Evolutionary conservation across 768 basidiomycete genomes (phyloP).

Genomic region (Austroboletus festivus): DNA sequence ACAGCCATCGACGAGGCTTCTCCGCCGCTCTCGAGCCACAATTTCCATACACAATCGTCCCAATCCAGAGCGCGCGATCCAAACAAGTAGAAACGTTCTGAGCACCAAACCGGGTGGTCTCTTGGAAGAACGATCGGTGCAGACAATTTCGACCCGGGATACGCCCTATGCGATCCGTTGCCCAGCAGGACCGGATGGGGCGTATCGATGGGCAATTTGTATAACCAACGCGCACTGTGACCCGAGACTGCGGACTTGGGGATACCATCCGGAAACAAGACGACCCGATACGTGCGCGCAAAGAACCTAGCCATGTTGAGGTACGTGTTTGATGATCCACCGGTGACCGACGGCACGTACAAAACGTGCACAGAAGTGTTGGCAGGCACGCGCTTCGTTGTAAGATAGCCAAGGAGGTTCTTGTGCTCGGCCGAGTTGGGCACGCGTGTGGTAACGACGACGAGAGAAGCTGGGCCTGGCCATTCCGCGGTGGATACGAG

Average conservation of each 20-base stretch:
- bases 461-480: constrained; percentile 50
- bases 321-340: constrained; percentile 47
- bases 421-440: constrained; percentile 26
- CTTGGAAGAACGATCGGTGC: constrained; percentile 44
- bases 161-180: constrained; percentile 29
- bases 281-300: constrained; percentile 43
- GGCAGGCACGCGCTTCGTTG: constrained; percentile 6
- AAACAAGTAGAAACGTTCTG: constrained; percentile 49
- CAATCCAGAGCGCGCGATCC: constrained; percentile 50
- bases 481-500: constrained; percentile 39
- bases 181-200: constrained; percentile 30
- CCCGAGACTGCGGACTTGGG: constrained; percentile 16
- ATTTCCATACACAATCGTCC: constrained; percentile 65
- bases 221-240: constrained; percentile 19
- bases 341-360: constrained; percentile 35
- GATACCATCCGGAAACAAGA: constrained; percentile 52
- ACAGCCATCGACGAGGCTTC: constrained; percentile 23
- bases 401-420: constrained; percentile 16
- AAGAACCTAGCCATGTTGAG: constrained; percentile 65
- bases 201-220: constrained; percentile 8
- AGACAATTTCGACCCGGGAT: constrained; percentile 36
- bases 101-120: constrained; percentile 57
- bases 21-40: constrained; percentile 56
- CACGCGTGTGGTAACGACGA: constrained; percentile 40
- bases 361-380: constrained; percentile 47